Evolutionary conservation across 1,284 basidiomycete genomes (phyloP).

Genomic region (Gymnopus androsaceus): DNA sequence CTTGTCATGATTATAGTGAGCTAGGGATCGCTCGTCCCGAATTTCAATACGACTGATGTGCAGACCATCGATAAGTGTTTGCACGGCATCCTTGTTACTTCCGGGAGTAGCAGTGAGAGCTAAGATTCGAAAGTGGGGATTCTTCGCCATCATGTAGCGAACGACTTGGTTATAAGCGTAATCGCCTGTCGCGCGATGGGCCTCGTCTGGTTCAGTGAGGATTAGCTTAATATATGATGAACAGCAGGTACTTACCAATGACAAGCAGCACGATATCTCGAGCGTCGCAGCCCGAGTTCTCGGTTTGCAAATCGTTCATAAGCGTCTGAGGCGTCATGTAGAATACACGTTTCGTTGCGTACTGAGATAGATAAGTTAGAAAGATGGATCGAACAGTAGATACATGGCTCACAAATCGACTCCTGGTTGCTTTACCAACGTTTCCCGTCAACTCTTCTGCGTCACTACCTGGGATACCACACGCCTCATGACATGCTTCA

Average conservation of each 20-base stretch:
- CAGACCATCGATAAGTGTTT: slow-evolving; percentile 90
- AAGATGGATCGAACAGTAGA: not conserved
- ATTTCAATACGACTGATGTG: slow-evolving; percentile 98
- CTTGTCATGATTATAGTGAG: slow-evolving; percentile 84
- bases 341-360: slow-evolving; percentile 81
- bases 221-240: not conserved
- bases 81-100: slow-evolving; percentile 82
- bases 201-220: slow-evolving; percentile 71
- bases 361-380: not conserved
- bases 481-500: slow-evolving; percentile 89
- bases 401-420: slow-evolving; percentile 56
- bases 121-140: slow-evolving; percentile 90
- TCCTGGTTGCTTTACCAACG: slow-evolving; percentile 50
- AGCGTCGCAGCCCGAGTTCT: slow-evolving; percentile 79
- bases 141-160: slow-evolving; percentile 89
- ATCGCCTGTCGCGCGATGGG: slow-evolving; percentile 91
- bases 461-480: slow-evolving; percentile 89
- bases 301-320: slow-evolving; percentile 80
- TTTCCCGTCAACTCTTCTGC: slow-evolving; percentile 89
- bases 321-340: slow-evolving; percentile 99
- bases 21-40: slow-evolving; percentile 73
- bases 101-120: slow-evolving; percentile 97
- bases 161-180: slow-evolving; percentile 93
- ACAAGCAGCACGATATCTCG: slow-evolving; percentile 82
- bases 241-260: slow-evolving; percentile 52